A percentile compares a stretch with the other conserved stretches of the same genome.
Conservation (phyloP, 1,284 basidiomycete species). For the Boletus sp. region DNA sequence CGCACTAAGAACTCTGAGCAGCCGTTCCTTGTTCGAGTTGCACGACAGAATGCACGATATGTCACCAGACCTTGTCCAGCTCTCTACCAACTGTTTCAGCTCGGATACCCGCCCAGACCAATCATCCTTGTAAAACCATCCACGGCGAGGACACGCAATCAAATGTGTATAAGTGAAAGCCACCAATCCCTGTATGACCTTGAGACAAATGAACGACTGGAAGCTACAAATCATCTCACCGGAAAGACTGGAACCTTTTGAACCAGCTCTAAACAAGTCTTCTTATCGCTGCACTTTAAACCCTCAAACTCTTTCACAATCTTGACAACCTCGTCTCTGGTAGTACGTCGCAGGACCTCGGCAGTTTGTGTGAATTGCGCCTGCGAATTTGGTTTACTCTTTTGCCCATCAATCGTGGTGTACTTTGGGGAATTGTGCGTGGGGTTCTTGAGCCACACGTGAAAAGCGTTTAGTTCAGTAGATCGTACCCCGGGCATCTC, state of each 20-base stretch:
- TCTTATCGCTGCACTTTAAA: background rate
- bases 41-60: constrained; percentile 15
- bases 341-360: constrained; percentile 12
- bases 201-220: constrained; percentile 16
- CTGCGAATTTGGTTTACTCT: background rate
- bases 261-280: constrained; percentile 17
- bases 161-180: constrained; percentile 27
- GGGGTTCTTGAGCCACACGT: constrained; percentile 14
- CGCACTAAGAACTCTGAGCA: constrained; percentile 17
- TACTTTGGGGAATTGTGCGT: constrained; percentile 8
- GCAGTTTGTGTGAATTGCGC: constrained; percentile 6
- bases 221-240: constrained; percentile 9
- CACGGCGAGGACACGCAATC: constrained; percentile 10
- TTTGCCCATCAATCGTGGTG: constrained; percentile 22
- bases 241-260: constrained; percentile 23
- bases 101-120: constrained; percentile 13
- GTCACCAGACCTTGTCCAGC: constrained; percentile 9
- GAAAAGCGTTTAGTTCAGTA: constrained; percentile 13
- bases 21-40: constrained; percentile 8
- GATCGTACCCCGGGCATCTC: background rate
- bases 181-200: constrained; percentile 20
- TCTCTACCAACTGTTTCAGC: constrained; percentile 9
- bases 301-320: constrained; percentile 19
- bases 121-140: constrained; percentile 9
- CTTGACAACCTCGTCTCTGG: constrained; percentile 15